Percentiles rank a stretch among this genome's conserved stretches.
Evolutionary conservation across 441 rosid species (phyloP).

Genomic region (Euphorbia celastroides): DNA sequence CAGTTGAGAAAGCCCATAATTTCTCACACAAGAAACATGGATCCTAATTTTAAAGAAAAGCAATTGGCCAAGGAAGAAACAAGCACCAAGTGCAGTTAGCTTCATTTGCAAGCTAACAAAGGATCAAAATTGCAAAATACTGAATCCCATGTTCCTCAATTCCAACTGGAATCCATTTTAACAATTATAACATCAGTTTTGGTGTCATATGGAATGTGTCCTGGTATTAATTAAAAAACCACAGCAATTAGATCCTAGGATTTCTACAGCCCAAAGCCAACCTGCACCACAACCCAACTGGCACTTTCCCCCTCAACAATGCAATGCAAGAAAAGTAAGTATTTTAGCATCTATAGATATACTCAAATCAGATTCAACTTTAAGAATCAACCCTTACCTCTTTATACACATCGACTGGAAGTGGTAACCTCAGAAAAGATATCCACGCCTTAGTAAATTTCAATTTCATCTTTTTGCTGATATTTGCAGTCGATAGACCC

Average conservation of each 20-base stretch:
- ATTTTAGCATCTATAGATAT: background rate
- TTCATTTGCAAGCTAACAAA: background rate
- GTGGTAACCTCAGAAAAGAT: constrained; percentile 77
- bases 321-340: background rate
- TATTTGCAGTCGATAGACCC: constrained; percentile 53
- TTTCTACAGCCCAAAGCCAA: background rate
- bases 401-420: constrained; percentile 79
- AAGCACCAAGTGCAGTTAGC: background rate
- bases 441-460: constrained; percentile 93
- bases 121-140: background rate
- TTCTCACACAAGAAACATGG: background rate
- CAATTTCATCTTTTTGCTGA: constrained; percentile 68
- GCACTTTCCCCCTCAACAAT: background rate
- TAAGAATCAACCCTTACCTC: constrained; percentile 40
- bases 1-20: background rate
- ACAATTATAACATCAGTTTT: background rate
- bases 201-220: background rate
- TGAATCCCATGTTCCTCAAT: background rate
- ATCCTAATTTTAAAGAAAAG: background rate
- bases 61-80: background rate
- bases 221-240: no score
- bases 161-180: background rate
- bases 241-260: background rate
- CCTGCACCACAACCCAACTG: background rate
- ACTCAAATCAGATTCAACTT: constrained; percentile 9